Evolutionary conservation across 306 rosid species (phyloP).

Genomic region (peach (Prunus persica)): Prunus_persica_NCBIv2 NC_034012.1:11313501-11314000

Average conservation of each 20-base stretch:
- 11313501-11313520: too few relatives aligned
- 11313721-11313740: neutral
- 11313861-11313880: neutral
- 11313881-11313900: neutral
- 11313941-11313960: neutral
- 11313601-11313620: neutral
- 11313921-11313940: neutral
- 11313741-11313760: neutral
- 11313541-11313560: neutral
- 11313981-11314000: neutral
- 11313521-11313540: neutral
- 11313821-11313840: neutral
- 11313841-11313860: neutral
- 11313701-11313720: neutral
- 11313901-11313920: neutral
- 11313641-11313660: neutral
- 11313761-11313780: neutral
- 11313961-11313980: neutral
- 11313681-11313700: neutral
- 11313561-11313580: neutral
- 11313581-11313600: neutral
- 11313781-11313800: neutral
- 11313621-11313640: neutral
- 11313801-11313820: neutral
- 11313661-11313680: neutral